Base-by-base conservation (phyloP, 108 stramenopile genomes). In the Nitzschia sp. region DNA sequence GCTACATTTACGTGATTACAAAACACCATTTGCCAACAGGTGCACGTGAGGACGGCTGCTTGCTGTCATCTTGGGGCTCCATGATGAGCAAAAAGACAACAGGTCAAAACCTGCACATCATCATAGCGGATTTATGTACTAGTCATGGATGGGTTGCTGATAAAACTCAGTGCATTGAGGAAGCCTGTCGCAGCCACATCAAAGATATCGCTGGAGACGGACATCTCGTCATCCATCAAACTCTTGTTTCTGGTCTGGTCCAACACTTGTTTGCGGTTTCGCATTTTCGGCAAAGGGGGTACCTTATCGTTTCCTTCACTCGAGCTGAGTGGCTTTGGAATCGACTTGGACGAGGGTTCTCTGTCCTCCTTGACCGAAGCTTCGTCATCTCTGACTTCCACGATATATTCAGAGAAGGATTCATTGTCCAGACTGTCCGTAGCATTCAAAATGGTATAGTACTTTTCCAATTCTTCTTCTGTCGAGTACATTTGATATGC, bases 1-100 rank as follows among this genome's bases (percentile, higher is more conserved):
- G 93, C 70, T 89, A 41, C 91, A 92, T 55, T 58, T 66, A 51
- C 51, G 82, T 11, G 76, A 87, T 69, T 87, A 69, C 67, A 65
- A 78, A 58, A 67, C 53, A 17, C 53, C 77, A 7, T 54, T 43
- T 21, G 51, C 24, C 7, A 40, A 41, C 24, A 74, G 74, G 12
- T 80, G 79, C 7, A 22, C 53, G 24, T 54, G 29, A 34, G 29
- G 29, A n/a, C n/a, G n/a, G n/a, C n/a, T n/a, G n/a, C n/a, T n/a
- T n/a, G n/a, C n/a, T n/a, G n/a, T n/a, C n/a, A n/a, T n/a, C n/a
- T n/a, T n/a, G n/a, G n/a, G n/a, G n/a, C n/a, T n/a, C n/a, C n/a
- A n/a, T n/a, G n/a, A n/a, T n/a, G n/a, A n/a, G n/a, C n/a, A n/a
- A n/a, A n/a, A n/a, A n/a, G 29, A 34, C 5, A 34, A 34, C 29